A percentile compares a stretch with the other conserved stretches of the same genome.
These are phyloP conservation scores for Aspergillus coremiiformis DNA, from an alignment of 495 filamentous ascomycete genomes.

Conservation along the genomic window DNA sequence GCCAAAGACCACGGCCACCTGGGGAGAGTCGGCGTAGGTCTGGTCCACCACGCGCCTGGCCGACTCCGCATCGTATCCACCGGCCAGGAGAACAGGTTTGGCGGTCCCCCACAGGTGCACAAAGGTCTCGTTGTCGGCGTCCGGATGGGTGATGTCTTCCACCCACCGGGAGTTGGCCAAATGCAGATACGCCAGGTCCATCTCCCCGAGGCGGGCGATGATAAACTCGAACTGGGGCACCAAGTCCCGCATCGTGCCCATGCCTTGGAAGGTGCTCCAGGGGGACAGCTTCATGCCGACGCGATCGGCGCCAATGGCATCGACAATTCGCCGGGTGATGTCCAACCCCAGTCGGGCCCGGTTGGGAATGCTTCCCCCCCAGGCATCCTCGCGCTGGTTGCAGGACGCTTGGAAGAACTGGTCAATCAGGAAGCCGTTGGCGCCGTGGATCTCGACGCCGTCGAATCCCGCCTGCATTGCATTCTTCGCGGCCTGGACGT, in stretches of 20 bases:
- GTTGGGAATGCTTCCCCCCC: slow-evolving; percentile 47
- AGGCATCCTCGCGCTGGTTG: slow-evolving; percentile 46
- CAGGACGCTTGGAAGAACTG: slow-evolving; percentile 47
- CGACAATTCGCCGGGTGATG: slow-evolving; percentile 25
- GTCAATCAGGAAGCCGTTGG: slow-evolving; percentile 49
- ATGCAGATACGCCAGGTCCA: slow-evolving; percentile 32
- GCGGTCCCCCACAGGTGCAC: not conserved
- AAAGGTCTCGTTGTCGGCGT: not conserved
- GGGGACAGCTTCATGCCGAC: slow-evolving; percentile 41
- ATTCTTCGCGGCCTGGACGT: slow-evolving; percentile 50
- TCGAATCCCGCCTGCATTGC: slow-evolving; percentile 58
- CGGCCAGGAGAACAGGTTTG: not conserved
- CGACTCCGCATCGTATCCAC: not conserved
- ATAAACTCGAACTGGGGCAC: slow-evolving; percentile 12
- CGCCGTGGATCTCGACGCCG: slow-evolving; percentile 50
- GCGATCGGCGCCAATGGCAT: slow-evolving; percentile 23
- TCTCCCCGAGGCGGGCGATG: not conserved
- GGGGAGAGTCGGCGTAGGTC: not conserved
- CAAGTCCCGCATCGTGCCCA: slow-evolving; percentile 17
- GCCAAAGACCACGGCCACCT: slow-evolving; percentile 47
- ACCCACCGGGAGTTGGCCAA: slow-evolving; percentile 12
- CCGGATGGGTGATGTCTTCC: not conserved
- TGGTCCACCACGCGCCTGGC: not conserved
- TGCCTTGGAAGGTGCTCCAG: slow-evolving; percentile 44
- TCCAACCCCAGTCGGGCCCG: slow-evolving; percentile 42